phyloP scores from a whole-genome alignment of 192 early-diverging fungal species.

The Podila minutissima region DNA sequence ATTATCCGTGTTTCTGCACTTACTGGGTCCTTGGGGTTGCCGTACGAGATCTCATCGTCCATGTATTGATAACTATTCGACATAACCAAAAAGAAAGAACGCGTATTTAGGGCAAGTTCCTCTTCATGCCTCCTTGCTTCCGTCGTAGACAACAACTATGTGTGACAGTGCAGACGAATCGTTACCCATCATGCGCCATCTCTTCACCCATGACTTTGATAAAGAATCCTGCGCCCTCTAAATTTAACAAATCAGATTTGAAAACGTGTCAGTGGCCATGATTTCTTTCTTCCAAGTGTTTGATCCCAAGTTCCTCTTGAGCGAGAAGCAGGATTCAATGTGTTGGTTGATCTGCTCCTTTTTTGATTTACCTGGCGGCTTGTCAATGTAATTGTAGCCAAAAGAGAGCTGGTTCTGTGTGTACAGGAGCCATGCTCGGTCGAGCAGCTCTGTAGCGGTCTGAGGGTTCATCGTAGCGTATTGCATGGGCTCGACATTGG shows the following conservation, averaged over 20 bases:
- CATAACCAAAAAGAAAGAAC: not conserved
- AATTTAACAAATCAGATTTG: not conserved
- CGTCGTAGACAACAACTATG: too few species aligned
- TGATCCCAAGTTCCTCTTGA: too few species aligned
- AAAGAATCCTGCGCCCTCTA: constrained; percentile 42
- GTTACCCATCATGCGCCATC: constrained; percentile 46
- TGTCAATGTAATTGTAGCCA: constrained; percentile 49
- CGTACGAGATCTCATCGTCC: constrained; percentile 38
- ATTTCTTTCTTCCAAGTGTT: too few species aligned
- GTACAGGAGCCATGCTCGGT: constrained; percentile 38
- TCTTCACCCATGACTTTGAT: constrained; percentile 40
- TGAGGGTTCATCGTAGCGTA: constrained; percentile 35
- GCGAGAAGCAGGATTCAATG: too few species aligned
- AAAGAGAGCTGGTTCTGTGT: constrained; percentile 38
- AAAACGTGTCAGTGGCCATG: not conserved
- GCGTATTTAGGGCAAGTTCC: not conserved
- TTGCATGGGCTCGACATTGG: constrained; percentile 43
- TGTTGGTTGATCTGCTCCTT: too few species aligned
- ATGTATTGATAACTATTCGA: constrained; percentile 41
- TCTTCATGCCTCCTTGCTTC: too few species aligned
- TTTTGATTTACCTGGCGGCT: constrained; percentile 36
- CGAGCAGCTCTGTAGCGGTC: constrained; percentile 31
- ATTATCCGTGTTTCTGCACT: not conserved
- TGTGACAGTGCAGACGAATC: too few species aligned
- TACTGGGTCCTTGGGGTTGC: constrained; percentile 23